phyloP scores from a whole-genome alignment of 176 grass and related monocot genomes.

The barley (Hordeum vulgare) region DNA sequence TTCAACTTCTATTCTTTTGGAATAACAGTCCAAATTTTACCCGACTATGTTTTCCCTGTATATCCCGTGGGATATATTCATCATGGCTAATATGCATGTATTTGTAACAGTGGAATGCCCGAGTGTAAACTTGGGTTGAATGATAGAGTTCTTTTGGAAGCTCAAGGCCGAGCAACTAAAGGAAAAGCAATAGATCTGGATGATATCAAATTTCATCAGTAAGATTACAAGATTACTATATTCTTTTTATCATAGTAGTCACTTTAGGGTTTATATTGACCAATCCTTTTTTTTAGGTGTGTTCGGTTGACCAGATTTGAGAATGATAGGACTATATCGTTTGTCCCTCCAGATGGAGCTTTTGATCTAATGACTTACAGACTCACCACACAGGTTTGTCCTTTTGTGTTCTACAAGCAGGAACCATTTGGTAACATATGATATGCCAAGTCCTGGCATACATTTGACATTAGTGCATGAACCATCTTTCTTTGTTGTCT shows the following conservation, averaged over 20 bases:
- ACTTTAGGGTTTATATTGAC: background rate
- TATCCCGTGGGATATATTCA: background rate
- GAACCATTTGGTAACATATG: background rate
- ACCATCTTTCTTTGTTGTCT: background rate
- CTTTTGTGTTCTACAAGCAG: background rate
- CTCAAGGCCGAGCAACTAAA: constrained; percentile 92
- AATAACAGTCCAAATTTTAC: background rate
- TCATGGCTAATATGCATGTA: background rate
- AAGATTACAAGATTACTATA: constrained; percentile 2
- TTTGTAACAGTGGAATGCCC: constrained; percentile 83
- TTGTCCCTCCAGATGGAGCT: constrained; percentile 91
- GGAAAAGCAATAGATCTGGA: constrained; percentile 97
- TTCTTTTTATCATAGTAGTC: background rate
- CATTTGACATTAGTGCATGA: background rate
- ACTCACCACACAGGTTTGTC: constrained; percentile 81
- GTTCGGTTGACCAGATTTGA: constrained; percentile 95
- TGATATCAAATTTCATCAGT: constrained; percentile 99
- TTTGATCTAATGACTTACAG: constrained; percentile 98
- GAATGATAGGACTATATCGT: constrained; percentile 97
- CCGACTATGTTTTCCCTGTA: background rate
- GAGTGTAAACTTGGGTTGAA: constrained; percentile 98
- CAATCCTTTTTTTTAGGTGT: constrained; percentile 45
- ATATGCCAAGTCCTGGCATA: background rate
- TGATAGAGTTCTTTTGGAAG: constrained; percentile 92
- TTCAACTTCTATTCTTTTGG: background rate